Evolutionary conservation across 1,284 basidiomycete species (phyloP), one percentile per base, ranked within the genome.

Genomic region (Caloboletus firmus): DNA sequence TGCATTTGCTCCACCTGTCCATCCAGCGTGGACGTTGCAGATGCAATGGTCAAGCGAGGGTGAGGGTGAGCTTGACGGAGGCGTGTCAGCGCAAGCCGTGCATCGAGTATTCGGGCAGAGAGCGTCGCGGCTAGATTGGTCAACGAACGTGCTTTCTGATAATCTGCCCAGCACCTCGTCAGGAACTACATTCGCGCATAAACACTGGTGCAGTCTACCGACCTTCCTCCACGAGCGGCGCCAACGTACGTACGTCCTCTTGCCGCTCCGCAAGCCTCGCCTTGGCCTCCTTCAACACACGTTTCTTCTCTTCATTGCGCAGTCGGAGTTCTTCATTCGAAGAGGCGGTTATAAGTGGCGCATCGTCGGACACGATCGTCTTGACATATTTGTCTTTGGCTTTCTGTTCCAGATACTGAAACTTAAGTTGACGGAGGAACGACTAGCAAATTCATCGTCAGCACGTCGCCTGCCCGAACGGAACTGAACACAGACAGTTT

Each of bases 361-460:
- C 88, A 55, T 91, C 87, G 52, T 93, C 87, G 65, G 85, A 89
- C 47, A 93, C 87, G 60, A 94, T 92, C 0, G 83, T 84, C 66
- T 87, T 87, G 63, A 93, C 79, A 65, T 93, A 94, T 68, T 87
- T 84, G 59, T 91, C 83, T 68, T 94, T 94, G 4, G 92, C 89
- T 61, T 92, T 90, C 69, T 92, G 89, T 63, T 94, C 91, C 22
- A 93, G 75, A 63, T 91, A 93, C 58, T 88, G 87, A 64, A 91
- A 91, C 70, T 94, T 94, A 24, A 93, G 80, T 61, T 89, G 87
- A n/a, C 88, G 79, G 39, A 94, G 78, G 65, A 85, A 89, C 4
- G 85, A 79, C 89, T 93, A 51, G 24, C 44, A 32, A 45, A 40
- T 17, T 17, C 2, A 35, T 49, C 31, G 45, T 52, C 45, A 55